phyloP scores from a whole-genome alignment of 164 flowering plant species.

The Malania oleifera region DNA sequence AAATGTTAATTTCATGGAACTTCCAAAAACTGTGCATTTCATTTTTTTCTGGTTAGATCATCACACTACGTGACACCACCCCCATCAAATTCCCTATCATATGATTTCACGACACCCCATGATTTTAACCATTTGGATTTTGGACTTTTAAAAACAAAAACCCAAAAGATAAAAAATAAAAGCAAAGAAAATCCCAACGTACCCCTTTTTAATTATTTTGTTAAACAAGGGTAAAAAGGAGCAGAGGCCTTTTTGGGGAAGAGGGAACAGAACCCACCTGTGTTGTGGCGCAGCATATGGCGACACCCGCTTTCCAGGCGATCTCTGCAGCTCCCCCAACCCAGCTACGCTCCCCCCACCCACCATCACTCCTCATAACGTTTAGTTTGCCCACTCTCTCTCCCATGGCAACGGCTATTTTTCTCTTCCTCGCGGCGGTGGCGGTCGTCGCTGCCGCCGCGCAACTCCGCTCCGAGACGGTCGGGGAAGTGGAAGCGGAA shows the following conservation, averaged over 20 bases:
- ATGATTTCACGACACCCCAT: neutral
- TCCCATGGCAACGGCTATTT: constrained; percentile 20
- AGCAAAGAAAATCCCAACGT: no score
- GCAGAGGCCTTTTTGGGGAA: constrained; percentile 3
- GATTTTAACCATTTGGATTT: neutral
- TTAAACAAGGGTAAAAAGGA: neutral
- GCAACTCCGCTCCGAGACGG: constrained; percentile 13
- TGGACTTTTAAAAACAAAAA: neutral
- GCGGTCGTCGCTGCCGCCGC: constrained; percentile 14
- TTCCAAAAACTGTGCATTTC: no score
- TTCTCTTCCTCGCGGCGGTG: constrained; percentile 14
- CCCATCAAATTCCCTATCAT: neutral
- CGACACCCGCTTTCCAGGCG: constrained; percentile 11
- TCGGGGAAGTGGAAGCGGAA: constrained; percentile 41
- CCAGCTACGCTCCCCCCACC: neutral
- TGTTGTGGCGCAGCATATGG: constrained; percentile 7
- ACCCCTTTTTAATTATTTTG: no score
- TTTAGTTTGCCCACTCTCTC: neutral
- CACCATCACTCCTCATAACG: neutral
- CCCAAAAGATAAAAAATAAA: neutral
- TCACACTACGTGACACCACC: no score
- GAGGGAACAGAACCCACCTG: constrained; percentile 4
- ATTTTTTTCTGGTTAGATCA: no score
- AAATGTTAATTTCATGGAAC: no score
- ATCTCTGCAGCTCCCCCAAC: constrained; percentile 18